Base-by-base conservation (phyloP, 352 stramenopile species). In the Phytophthora tubulina region DNA sequence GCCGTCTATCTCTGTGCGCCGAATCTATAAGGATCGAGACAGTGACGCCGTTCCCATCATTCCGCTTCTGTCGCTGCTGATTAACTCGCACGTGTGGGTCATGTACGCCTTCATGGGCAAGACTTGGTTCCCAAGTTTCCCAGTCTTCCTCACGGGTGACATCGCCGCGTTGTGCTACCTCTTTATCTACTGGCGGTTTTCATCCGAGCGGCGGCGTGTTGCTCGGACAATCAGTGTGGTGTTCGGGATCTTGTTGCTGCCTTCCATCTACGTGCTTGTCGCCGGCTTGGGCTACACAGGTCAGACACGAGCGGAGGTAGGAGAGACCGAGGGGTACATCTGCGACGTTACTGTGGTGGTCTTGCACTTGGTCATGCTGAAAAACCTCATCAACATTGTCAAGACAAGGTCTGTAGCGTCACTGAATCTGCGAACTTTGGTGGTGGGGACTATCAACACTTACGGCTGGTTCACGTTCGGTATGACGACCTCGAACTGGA, bases 401-500 rank as follows among this genome's bases (percentile, higher is more conserved):
- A 58, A 45, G 36, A 32, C 35, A 8, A 33, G 17, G n/a, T 46
- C 51, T 45, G 14, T n/a, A 9, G 2, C 50, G 10, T 33, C 50
- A n/a, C 15, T 57, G 9, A 44, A 45, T 9, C 15, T 44, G n/a
- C 14, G n/a, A n/a, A 7, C 15, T 32, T 4, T 57, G 50, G 32
- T n/a, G 14, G 50, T 57, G 7, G 33, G 32, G 9, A 45, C n/a
- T 33, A n/a, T 32, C 7, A 87, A 84, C 67, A 85, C 84, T 65
- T 36, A 56, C 32, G 62, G 76, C n/a, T 89, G 81, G 81, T 62
- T 85, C 58, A 70, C 71, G 9, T 85, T 81, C 55, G 72, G 62
- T 9, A 15, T 57, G 2, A 45, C 85, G 52, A 76, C 69, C 8
- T 54, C 52, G 4, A 75, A 84, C 57, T 85, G 71, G 79, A 75